Evolutionary conservation across 2,329 filamentous ascomycete genomes (phyloP).

Genomic region (Ceratocystis albifundus): DNA sequence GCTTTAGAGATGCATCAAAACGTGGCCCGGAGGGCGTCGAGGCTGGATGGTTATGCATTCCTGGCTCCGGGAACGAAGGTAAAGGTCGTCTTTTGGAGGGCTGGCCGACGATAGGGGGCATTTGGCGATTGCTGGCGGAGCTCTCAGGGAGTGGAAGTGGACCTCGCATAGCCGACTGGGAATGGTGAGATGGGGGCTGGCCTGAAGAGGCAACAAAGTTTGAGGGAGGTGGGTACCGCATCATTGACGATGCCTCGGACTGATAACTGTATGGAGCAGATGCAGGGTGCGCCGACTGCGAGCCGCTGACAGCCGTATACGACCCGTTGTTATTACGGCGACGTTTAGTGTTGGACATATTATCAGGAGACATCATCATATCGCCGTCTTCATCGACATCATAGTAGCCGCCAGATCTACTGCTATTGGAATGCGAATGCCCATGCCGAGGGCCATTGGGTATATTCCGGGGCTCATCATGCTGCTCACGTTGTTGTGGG

Average conservation of each 20-base stretch:
- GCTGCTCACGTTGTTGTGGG: background rate
- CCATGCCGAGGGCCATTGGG: constrained; percentile 8
- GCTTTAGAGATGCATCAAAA: constrained; percentile 43
- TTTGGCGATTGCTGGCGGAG: background rate
- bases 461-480: constrained; percentile 5
- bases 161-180: constrained; percentile 9
- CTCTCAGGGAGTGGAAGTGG: constrained; percentile 9
- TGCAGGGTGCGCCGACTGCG: constrained; percentile 1
- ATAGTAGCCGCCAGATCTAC: constrained; percentile 1
- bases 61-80: constrained; percentile 6
- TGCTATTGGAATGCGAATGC: constrained; percentile 9
- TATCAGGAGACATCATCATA: constrained; percentile 8
- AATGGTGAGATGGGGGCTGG: background rate
- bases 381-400: constrained; percentile 9
- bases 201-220: constrained; percentile 9
- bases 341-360: constrained; percentile 2
- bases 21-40: background rate
- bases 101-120: background rate
- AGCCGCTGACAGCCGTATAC: background rate
- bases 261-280: constrained; percentile 10
- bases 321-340: background rate
- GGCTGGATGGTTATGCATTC: background rate
- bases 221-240: constrained; percentile 14
- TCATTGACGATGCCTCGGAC: constrained; percentile 2
- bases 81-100: constrained; percentile 11